Base-by-base conservation (phyloP, 2,329 filamentous ascomycete species). In the Colletotrichum sidae region DNA sequence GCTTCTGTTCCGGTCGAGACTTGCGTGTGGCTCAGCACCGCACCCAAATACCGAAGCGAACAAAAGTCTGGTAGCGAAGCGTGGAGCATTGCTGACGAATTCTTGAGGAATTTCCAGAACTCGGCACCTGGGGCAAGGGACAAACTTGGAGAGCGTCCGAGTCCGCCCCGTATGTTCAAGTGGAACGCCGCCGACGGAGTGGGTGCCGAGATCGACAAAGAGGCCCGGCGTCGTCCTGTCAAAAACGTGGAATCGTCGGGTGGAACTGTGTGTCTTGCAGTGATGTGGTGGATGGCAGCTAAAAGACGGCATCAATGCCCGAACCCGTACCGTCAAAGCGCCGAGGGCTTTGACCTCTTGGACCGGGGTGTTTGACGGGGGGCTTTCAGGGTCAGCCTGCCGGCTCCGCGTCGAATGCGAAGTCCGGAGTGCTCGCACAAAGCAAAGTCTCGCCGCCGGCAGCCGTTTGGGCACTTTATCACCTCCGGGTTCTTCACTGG, bases 321-420 rank as follows among this genome's bases (percentile, higher is more conserved):
- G 42, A 44, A 45, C 55, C 45, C 10, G 35, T 25, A 25, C 12
- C 45, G 55, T 58, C 55, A 51, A 51, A 58, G 55, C 55, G 46
- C 55, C 55, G 46, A 35, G 55, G 45, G 55, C 46, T 58, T 50
- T 44, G 55, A 58, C 46, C 17, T 58, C 45, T 13, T 12, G 25
- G 41, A 25, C 55, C 45, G 46, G 55, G 55, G 45, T 17, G 13
- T 15, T 33, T 8, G 25, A 51, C 38, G 46, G 55, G 55, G 17
- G 55, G 46, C 46, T 58, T 42, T 37, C 55, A 42, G 5, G 46
- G 12, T 46, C 25, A 38, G 38, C 44, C 12, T n/a, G 11, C 13
- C 46, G 55, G 39, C 46, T 50, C 55, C 55, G 55, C 17, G 41
- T 34, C 15, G 13, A 35, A 13, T 38, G 37, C 35, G 55, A 33